phyloP scores from a whole-genome alignment of 192 early-diverging fungal species.

The Backusella morwellensis region DNA sequence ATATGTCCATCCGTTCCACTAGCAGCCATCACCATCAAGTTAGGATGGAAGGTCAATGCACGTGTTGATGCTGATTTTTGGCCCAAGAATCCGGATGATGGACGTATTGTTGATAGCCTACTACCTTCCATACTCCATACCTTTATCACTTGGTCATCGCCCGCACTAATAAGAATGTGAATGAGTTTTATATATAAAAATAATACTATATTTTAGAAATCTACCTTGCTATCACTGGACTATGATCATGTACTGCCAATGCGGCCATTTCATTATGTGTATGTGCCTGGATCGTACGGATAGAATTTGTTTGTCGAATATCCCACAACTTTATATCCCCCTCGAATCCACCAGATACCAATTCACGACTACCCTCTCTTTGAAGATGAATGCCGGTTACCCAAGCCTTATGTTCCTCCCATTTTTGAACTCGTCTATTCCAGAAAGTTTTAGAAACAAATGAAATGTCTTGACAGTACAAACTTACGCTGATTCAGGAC shows the following conservation, averaged over 20 bases:
- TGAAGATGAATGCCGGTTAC: conserved; percentile 58
- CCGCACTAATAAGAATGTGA: conserved; percentile 21
- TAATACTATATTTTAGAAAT: neutral
- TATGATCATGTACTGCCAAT: conserved; percentile 59
- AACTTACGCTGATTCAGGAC: conserved; percentile 51
- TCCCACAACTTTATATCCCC: conserved; percentile 66
- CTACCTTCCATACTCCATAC: conserved; percentile 56
- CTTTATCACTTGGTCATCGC: conserved; percentile 48
- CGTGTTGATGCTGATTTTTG: conserved; percentile 51
- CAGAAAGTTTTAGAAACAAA: neutral
- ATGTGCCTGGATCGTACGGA: conserved; percentile 40
- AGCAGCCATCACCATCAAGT: conserved; percentile 54
- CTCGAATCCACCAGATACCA: conserved; percentile 63
- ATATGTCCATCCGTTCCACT: conserved; percentile 46
- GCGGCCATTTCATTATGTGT: conserved; percentile 49
- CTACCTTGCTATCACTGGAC: conserved; percentile 61
- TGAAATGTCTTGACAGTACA: neutral
- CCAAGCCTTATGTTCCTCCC: conserved; percentile 62
- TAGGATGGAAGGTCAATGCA: conserved; percentile 68
- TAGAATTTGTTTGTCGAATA: conserved; percentile 44
- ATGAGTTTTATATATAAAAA: too few relatives aligned
- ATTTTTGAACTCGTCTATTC: conserved; percentile 49
- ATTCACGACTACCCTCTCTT: conserved; percentile 49
- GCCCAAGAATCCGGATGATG: conserved; percentile 56
- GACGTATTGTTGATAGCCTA: conserved; percentile 42